Evolutionary conservation across 1,284 basidiomycete genomes (phyloP), one percentile per base, ranked within the genome.

Genomic region (Ceratorhiza oryzae-sativae): DNA sequence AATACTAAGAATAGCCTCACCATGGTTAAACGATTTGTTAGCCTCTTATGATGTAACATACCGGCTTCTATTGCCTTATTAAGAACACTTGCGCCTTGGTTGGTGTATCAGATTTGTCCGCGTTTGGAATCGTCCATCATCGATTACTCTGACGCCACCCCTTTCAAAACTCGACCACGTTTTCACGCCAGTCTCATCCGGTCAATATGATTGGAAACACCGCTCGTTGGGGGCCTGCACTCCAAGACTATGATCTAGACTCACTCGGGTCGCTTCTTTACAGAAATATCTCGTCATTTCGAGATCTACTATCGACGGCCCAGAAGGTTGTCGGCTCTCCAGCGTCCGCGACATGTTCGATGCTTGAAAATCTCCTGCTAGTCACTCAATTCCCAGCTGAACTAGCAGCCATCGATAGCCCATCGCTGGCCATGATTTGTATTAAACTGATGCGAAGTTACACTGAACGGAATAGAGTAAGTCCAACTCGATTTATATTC

Each of bases 351-450:
- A 63, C 42, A 3, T 63, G 61, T 2, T 49, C 42, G 6, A 51
- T 49, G 30, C 45, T 49, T n/a, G 61, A 49, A 25, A 30, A 49
- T 49, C 10, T 63, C n/a, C 45, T 63, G 10, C 2, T 49, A 58
- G 25, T 20, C 30, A 39, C 45, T 25, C 39, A 30, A 49, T 39
- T 25, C 12, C 34, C 30, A 15, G 27, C 49, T 30, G 46, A 45
- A 1, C 27, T 48, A 25, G 18, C 27, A 27, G 15, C 12, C 20
- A 32, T 45, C n/a, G 45, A n/a, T n/a, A 30, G 27, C 18, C 23
- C 20, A n/a, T 32, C 6, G 9, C 45, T 42, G 12, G 27, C 25
- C 13, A 15, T 10, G 25, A 20, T n/a, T 9, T 63, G 36, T n/a
- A 20, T 30, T 15, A 48, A 32, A 32, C 25, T 53, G 27, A 53